phyloP scores from a whole-genome alignment of 306 rosid species.

The Quillaja saponaria region DNA sequence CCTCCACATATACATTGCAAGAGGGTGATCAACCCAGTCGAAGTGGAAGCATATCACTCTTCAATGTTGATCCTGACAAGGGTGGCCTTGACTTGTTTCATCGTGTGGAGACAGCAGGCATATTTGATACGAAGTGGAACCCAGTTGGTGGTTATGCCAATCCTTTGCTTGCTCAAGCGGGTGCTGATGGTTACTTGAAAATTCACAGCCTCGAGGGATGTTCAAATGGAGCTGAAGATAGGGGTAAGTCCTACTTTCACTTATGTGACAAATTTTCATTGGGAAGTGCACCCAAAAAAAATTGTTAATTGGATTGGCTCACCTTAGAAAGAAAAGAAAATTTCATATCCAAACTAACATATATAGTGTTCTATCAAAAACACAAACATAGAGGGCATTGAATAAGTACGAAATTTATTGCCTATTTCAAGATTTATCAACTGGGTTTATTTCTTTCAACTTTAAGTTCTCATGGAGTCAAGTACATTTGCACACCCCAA shows the following conservation, averaged over 20 bases:
- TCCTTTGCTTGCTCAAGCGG: constrained; percentile 75
- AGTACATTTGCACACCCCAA: too few relatives aligned
- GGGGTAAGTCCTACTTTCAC: constrained; percentile 18
- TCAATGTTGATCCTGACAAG: constrained; percentile 42
- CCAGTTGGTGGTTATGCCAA: constrained; percentile 41
- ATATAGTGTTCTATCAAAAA: too few relatives aligned
- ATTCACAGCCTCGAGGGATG: constrained; percentile 46
- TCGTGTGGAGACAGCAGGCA: constrained; percentile 57
- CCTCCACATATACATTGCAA: constrained; percentile 74
- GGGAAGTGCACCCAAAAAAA: not conserved
- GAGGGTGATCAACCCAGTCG: constrained; percentile 71
- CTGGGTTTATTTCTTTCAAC: too few relatives aligned
- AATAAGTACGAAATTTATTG: too few relatives aligned
- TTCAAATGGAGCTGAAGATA: constrained; percentile 55
- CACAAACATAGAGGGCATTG: too few relatives aligned
- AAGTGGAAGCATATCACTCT: constrained; percentile 75
- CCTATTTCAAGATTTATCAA: too few relatives aligned
- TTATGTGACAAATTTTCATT: not conserved
- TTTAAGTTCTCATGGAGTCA: too few relatives aligned
- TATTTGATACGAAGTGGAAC: constrained; percentile 87
- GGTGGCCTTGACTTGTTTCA: constrained; percentile 47
- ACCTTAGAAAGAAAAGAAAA: too few relatives aligned
- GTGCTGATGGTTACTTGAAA: constrained; percentile 82
- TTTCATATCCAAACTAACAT: too few relatives aligned
- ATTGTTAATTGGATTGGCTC: too few relatives aligned